Conservation (phyloP, 2,329 filamentous ascomycete genomes). For the Beauveria sp. region DNA sequence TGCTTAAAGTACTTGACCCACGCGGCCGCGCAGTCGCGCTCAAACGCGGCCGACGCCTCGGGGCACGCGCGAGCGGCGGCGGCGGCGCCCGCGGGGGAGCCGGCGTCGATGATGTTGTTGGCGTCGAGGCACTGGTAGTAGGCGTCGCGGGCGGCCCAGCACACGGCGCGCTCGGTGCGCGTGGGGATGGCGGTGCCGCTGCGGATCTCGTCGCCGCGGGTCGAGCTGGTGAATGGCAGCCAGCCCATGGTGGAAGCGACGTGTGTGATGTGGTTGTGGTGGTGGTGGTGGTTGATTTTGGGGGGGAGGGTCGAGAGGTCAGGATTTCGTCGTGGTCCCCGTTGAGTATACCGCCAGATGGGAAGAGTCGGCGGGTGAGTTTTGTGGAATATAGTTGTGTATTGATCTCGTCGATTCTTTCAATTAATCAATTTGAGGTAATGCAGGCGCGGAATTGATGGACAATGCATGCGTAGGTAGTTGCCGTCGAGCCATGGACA, state of each 20-base stretch:
- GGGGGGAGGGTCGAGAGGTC: background rate
- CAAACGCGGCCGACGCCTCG: conserved; percentile 50
- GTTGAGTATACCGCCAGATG: too few species aligned
- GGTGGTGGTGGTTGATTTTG: background rate
- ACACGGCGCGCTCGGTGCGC: conserved; percentile 69
- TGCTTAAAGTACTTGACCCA: conserved; percentile 99
- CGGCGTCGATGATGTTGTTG: conserved; percentile 67
- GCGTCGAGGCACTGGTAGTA: conserved; percentile 86
- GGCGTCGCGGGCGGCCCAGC: conserved; percentile 82
- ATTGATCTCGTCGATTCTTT: too few species aligned
- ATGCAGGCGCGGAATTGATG: too few species aligned
- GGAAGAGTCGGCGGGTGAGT: background rate
- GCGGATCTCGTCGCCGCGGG: conserved; percentile 47
- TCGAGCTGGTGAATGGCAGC: conserved; percentile 37
- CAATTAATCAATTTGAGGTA: too few species aligned
- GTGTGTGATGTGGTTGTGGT: conserved; percentile 2
- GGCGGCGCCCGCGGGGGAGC: conserved; percentile 28
- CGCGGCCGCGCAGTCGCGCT: conserved; percentile 76
- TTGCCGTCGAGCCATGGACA: background rate
- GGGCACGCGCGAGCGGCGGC: conserved; percentile 31
- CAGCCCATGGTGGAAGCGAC: conserved; percentile 32
- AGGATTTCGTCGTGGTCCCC: background rate
- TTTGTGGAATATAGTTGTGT: too few species aligned
- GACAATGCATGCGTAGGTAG: too few species aligned
- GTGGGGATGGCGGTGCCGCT: conserved; percentile 67